These are phyloP conservation scores for Pleurotus tuber-regium DNA, from an alignment of 768 basidiomycete genomes.

Conservation along the genomic window DNA sequence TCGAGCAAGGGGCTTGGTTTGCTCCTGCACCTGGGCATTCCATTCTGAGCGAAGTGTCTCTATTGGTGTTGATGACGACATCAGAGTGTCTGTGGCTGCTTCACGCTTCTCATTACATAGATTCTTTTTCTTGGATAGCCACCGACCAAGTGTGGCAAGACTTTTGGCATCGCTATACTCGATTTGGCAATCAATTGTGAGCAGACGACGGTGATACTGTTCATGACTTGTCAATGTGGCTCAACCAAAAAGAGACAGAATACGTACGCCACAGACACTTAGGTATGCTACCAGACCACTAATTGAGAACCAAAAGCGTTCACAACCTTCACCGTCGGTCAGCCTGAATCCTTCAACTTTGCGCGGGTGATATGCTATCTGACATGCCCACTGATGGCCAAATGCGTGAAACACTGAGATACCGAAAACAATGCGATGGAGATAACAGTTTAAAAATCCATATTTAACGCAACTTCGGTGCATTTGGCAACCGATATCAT, in stretches of 20 bases:
- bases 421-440: constrained; percentile 24
- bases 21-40: constrained; percentile 4
- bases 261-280: constrained; percentile 24
- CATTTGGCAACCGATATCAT: constrained; percentile 38
- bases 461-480: constrained; percentile 23
- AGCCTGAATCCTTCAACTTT: constrained; percentile 28
- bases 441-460: constrained; percentile 22
- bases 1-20: constrained; percentile 4
- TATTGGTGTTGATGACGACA: background rate
- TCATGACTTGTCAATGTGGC: background rate
- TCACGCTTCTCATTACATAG: background rate
- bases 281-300: constrained; percentile 25
- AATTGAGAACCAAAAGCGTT: constrained; percentile 30
- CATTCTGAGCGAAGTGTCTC: constrained; percentile 2
- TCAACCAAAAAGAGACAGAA: background rate
- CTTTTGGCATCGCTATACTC: constrained; percentile 14
- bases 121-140: constrained; percentile 11
- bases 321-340: constrained; percentile 28
- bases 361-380: constrained; percentile 33
- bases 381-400: constrained; percentile 38
- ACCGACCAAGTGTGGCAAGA: constrained; percentile 14
- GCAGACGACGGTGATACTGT: constrained; percentile 26
- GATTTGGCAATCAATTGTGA: constrained; percentile 23
- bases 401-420: constrained; percentile 38
- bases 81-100: background rate